phyloP scores from a whole-genome alignment of 2,329 filamentous ascomycete genomes.

The Colletotrichum scovillei region DNA sequence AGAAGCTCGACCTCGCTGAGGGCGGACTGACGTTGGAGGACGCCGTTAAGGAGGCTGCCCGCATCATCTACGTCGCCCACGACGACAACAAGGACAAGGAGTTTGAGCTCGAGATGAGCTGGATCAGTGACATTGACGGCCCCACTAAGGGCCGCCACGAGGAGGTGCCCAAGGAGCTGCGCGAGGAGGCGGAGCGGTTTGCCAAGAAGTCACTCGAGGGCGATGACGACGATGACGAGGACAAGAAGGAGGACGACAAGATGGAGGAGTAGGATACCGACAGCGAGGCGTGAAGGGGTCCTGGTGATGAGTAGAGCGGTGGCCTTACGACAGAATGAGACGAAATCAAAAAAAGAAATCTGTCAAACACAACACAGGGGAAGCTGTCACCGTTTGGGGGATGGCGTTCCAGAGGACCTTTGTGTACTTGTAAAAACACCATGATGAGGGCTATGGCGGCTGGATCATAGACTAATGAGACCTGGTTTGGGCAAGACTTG shows the following conservation, averaged over 20 bases:
- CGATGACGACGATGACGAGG: constrained; percentile 79
- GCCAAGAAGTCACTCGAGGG: constrained; percentile 91
- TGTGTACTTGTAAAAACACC: constrained; percentile 37
- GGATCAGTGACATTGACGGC: constrained; percentile 87
- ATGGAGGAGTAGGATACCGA: constrained; percentile 81
- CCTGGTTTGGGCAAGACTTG: constrained; percentile 5
- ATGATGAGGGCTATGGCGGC: constrained; percentile 36
- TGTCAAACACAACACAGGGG: constrained; percentile 13
- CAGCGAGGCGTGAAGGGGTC: not conserved
- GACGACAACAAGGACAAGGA: constrained; percentile 99
- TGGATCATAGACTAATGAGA: constrained; percentile 39
- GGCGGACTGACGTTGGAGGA: constrained; percentile 83
- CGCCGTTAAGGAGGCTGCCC: constrained; percentile 93
- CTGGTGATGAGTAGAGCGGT: not conserved
- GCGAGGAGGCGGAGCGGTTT: constrained; percentile 91
- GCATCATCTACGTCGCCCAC: constrained; percentile 97
- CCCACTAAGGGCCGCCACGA: constrained; percentile 93
- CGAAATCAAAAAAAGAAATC: constrained; percentile 23
- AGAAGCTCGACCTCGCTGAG: constrained; percentile 91
- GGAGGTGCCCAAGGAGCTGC: constrained; percentile 90
- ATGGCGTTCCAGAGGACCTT: constrained; percentile 8
- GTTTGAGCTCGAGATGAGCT: constrained; percentile 99
- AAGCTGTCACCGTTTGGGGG: not conserved
- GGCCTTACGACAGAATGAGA: constrained; percentile 14
- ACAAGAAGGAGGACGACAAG: constrained; percentile 75